Evolutionary conservation across 2,329 filamentous ascomycete species (phyloP), one percentile per base, ranked within the genome.

Genomic region (Cladobotryum protrusum): DNA sequence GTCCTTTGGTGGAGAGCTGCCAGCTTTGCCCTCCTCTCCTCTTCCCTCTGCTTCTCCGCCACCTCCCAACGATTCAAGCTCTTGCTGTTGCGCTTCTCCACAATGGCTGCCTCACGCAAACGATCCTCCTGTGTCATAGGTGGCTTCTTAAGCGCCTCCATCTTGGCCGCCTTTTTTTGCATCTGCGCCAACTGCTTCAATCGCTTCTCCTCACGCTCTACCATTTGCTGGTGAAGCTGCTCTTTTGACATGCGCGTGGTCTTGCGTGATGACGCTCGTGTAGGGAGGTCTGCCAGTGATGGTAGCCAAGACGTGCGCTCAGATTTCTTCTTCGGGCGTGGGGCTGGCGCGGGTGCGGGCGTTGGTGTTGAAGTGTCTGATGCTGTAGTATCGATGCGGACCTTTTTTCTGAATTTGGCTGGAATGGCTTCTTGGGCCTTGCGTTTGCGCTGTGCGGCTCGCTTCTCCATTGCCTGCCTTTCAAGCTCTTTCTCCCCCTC

Each of bases 51-150:
- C 69, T 89, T 90, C 70, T 99, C 93, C 6, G 89, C 88, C 66
- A 89, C 86, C 67, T 97, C 91, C 91, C 92, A 97, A 49, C 89
- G 79, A 63, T 92, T 96, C 62, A 96, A 72, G 67, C 86, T 97
- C 75, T 89, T 95, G 58, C 86, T 81, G 67, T 99, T 96, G 60
- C 85, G 77, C 67, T 86, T 86, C 68, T 97, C 93, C 6, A 95
- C 85, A 47, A 84, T 72, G 15, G 85, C 88, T 1, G 91, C 91
- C 67, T 95, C 89, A 24, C 82, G 84, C 24, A 96, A 75, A 35
- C 90, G 81, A 65, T 97, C 85, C 41, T 82, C 89, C 67, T 96
- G 92, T 5, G 90, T 95, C 81, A 95, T 83, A 24, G 86, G 79
- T 52, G 86, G 86, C 48, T 88, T 87, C 67, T 89, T 89, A 55